Evolutionary conservation across 2,329 filamentous ascomycete species (phyloP), one percentile per base, ranked within the genome.

Genomic region (Daldinia sp.): DNA sequence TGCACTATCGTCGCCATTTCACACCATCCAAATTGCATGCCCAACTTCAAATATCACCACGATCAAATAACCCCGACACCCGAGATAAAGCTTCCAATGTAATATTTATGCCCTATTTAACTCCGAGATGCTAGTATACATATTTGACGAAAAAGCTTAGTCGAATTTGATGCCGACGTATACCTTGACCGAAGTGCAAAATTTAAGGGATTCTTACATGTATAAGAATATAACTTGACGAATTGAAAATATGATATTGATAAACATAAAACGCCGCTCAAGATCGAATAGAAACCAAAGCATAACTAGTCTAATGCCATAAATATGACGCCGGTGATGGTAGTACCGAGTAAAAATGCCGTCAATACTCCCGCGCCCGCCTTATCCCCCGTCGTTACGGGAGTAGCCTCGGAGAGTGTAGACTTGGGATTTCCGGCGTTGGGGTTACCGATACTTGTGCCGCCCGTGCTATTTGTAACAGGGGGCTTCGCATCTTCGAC

Each of bases 391-490:
- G 70, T 71, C 1, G 73, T 77, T 26, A 76, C 56, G 1, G 69
- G 60, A 2, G 23, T 28, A 13, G 64, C 23, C 26, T 73, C 12
- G 2, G 39, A 37, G 44, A 70, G 59, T 9, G 44, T 54, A 3
- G 50, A 41, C 18, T 44, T 57, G 10, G 44, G 9, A 15, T 26
- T 15, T 3, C 76, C 76, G 3, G 76, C 76, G 46, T 74, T 58
- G 4, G 75, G 72, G 23, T 78, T 62, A n/a, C 75, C 74, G 7
- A 44, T 12, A 48, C 75, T 77, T 1, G 76, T 83, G 33, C 84
- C 84, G 30, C 83, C 84, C 0, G 81, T 83, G 0, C 61, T 66
- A 1, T 79, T 79, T 0, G 80, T 81, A 5, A 80, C 74, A 2
- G 80, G 79, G 0, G 69, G 73, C 2, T 77, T 68, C 2, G 76